Percentiles rank a stretch among this genome's conserved stretches.
These are phyloP conservation scores for Persicaria maculosa DNA, from an alignment of 148 eudicot genomes.

Conservation along the genomic window DNA sequence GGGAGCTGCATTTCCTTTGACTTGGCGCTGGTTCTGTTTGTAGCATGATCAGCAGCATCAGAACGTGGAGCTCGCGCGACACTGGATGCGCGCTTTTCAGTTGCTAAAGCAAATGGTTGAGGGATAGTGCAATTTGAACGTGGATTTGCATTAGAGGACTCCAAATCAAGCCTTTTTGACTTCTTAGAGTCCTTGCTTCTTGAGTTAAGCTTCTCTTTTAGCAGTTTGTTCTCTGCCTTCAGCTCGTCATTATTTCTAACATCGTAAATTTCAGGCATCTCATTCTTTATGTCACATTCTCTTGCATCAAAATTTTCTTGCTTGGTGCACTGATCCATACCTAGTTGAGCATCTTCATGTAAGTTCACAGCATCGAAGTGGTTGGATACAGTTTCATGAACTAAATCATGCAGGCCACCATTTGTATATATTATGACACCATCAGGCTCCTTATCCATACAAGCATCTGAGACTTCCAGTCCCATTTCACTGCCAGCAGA, in stretches of 20 bases:
- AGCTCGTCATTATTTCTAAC: constrained; percentile 27
- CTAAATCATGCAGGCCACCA: constrained; percentile 27
- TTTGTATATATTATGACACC: constrained; percentile 33
- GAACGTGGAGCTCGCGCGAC: constrained; percentile 44
- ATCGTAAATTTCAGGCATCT: constrained; percentile 27
- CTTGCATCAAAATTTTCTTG: constrained; percentile 43
- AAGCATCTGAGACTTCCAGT: constrained; percentile 47
- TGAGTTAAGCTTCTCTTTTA: constrained; percentile 20
- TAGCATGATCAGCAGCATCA: constrained; percentile 30
- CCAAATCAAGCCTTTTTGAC: constrained; percentile 34
- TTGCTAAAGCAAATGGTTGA: constrained; percentile 84
- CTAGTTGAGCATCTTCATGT: constrained; percentile 23
- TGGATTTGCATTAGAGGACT: constrained; percentile 31
- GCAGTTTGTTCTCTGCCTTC: constrained; percentile 11
- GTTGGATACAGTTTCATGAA: constrained; percentile 20
- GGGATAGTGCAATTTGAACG: constrained; percentile 69
- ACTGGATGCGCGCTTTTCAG: constrained; percentile 67
- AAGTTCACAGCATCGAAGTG: constrained; percentile 24
- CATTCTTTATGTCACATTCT: constrained; percentile 40
- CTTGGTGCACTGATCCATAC: constrained; percentile 16
- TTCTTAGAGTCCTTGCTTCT: constrained; percentile 30
- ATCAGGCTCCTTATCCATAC: constrained; percentile 56
- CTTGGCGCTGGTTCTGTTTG: constrained; percentile 25
- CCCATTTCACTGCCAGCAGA: constrained; percentile 46
- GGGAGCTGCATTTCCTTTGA: constrained; percentile 23